Evolutionary conservation across 805 yeast species (phyloP).

Genomic region (Starmerella scarabaei): DNA sequence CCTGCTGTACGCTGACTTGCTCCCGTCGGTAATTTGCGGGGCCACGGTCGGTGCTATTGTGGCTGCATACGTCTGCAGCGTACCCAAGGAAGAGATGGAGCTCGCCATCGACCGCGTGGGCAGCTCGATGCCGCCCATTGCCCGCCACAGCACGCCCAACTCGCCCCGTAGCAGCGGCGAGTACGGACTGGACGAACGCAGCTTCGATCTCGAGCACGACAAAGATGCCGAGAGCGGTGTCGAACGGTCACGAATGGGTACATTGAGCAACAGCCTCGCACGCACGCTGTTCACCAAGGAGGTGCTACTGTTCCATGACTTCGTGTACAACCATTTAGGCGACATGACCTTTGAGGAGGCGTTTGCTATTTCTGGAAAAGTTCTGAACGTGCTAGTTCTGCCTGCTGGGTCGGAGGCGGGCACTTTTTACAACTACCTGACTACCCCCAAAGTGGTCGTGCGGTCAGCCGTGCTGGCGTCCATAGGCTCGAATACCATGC

Average conservation of each 20-base stretch:
- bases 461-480: constrained; percentile 71
- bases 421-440: constrained; percentile 55
- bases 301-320: constrained; percentile 62
- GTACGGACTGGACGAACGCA: not conserved
- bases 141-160: not conserved
- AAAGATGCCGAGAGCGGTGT: not conserved
- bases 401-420: constrained; percentile 44
- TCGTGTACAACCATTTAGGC: constrained; percentile 62
- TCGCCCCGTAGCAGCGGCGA: not conserved
- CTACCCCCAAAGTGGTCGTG: constrained; percentile 76
- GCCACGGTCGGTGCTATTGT: constrained; percentile 90
- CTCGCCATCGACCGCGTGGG: constrained; percentile 28
- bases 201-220: constrained; percentile 1
- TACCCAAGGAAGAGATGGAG: constrained; percentile 51
- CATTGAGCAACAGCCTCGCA: not conserved
- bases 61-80: constrained; percentile 70
- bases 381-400: constrained; percentile 72
- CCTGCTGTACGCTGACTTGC: constrained; percentile 53
- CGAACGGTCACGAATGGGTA: no score
- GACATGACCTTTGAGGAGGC: constrained; percentile 91
- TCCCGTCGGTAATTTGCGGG: constrained; percentile 82
- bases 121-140: constrained; percentile 7
- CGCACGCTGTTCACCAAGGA: constrained; percentile 67
- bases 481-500: constrained; percentile 48
- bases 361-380: constrained; percentile 59